Conservation (phyloP, 2,329 filamentous ascomycete genomes). For the Juglanconis oblonga region DNA sequence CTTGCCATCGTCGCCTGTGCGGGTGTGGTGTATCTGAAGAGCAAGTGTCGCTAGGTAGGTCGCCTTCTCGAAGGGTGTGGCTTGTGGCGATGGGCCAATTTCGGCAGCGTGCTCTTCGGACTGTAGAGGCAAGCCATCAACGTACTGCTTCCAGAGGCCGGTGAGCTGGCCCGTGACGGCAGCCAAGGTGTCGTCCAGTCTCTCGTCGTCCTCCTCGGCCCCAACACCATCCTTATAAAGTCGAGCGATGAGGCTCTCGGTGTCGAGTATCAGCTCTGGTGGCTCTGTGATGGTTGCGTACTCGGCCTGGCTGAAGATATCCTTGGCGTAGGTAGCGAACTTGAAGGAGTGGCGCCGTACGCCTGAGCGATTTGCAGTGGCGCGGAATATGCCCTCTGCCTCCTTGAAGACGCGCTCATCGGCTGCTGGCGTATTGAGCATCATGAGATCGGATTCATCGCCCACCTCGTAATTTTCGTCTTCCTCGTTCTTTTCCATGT, state of each 20-base stretch:
- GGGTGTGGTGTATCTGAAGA: slow-evolving; percentile 72
- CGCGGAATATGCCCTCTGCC: slow-evolving; percentile 54
- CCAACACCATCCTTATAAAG: slow-evolving; percentile 64
- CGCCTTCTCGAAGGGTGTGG: slow-evolving; percentile 69
- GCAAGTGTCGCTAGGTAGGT: slow-evolving; percentile 75
- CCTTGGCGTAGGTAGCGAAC: slow-evolving; percentile 70
- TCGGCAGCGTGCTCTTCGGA: slow-evolving; percentile 55
- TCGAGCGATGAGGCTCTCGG: slow-evolving; percentile 66
- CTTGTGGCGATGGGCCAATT: slow-evolving; percentile 62
- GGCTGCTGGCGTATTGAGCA: slow-evolving; percentile 54
- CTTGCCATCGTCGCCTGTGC: slow-evolving; percentile 37
- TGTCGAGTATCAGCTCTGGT: slow-evolving; percentile 69
- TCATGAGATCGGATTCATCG: slow-evolving; percentile 50
- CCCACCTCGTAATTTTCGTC: slow-evolving; percentile 37
- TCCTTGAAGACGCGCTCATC: slow-evolving; percentile 51
- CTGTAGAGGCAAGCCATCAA: slow-evolving; percentile 44
- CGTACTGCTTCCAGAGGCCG: slow-evolving; percentile 54
- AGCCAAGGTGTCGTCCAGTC: slow-evolving; percentile 55
- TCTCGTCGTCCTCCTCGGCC: slow-evolving; percentile 52
- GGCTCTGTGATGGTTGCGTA: slow-evolving; percentile 65
- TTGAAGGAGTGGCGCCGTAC: slow-evolving; percentile 52
- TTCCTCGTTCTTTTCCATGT: slow-evolving; percentile 39
- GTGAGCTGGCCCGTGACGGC: slow-evolving; percentile 50
- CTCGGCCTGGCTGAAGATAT: slow-evolving; percentile 58
- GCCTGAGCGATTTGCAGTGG: slow-evolving; percentile 45